Base-by-base conservation (phyloP, 108 stramenopile species). In the Nitzschia sp. region DNA sequence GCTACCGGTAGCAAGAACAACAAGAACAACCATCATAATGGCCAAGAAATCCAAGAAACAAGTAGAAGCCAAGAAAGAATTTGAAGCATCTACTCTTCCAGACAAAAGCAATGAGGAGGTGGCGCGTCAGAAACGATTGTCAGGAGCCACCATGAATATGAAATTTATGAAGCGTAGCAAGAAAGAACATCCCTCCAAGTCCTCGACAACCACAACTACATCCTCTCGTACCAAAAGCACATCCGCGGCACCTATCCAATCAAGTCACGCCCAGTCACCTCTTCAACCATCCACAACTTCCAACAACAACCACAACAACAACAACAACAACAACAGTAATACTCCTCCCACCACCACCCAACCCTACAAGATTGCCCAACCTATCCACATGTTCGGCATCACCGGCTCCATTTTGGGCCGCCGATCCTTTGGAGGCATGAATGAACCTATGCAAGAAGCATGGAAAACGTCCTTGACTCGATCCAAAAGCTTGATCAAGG, bases 91-190 rank as follows among this genome's bases (percentile, higher is more conserved):
- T 3, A 3, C 29, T 1, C 29, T 34, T 34, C 29, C 29, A 34
- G 29, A 34, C 29, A 34, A 34, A 5, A 34, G 29, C 29, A 34
- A 34, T 34, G 29, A 34, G 1, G 29, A 34, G 29, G 29, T 20
- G 1, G 20, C 52, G 9, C 8, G 61, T 25, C 50, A 65, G 24
- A 91, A 91, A 70, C 72, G 73, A 39, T 62, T 91, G 11, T 89
- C 90, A 41, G 80, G 75, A n/a, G 78, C 83, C 19, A 91, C 90
- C n/a, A 85, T 91, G 87, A 86, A 86, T 42, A 91, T 91, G 90
- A 67, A 86, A 71, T 91, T 91, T 59, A 91, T 91, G 90, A 80
- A 91, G 63, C 86, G 86, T 41, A 81, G 82, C 63, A 59, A 68
- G 39, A 60, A 78, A 41, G 51, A 38, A 11, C 37, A 70, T 21